Base-by-base conservation (phyloP, 2,329 filamentous ascomycete species). In the Fusarium napiforme region DNA sequence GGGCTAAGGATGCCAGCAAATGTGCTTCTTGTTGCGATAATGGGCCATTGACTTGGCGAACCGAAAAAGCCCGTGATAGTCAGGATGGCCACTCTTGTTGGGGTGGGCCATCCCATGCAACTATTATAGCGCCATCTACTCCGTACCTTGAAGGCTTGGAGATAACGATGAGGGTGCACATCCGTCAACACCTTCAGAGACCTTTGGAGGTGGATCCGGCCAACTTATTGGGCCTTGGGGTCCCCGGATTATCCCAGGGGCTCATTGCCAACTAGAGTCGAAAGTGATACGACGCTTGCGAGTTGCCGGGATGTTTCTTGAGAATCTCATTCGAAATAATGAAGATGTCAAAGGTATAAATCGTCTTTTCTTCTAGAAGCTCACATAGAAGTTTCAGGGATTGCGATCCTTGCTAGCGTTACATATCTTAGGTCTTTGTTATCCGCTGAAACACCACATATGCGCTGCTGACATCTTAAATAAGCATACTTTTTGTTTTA, bases 361-460 rank as follows among this genome's bases (percentile, higher is more conserved):
- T 64, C 39, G 37, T 40, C 23, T 62, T 50, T 60, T 52, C 50
- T 74, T 64, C 60, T 37, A 69, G 67, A 73, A 69, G 49, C n/a
- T 34, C 30, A 32, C 46, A 57, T 77, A 47, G 57, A 53, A 72
- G 43, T 36, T 49, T 42, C 37, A 63, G 46, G 66, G 69, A 75
- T 62, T 23, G 57, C 18, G 21, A 77, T 65, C 76, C 76, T 52
- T 78, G 67, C 76, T 78, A 78, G 67, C 61, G 73, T 30, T 42
- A 11, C 32, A 36, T 36, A 9, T 55, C 37, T 66, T 49, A 62
- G 50, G 49, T 46, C 49, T 59, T 60, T 67, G 56, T 66, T 58
- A 68, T 43, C n/a, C 62, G 11, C 37, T 37, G 34, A 34, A 42
- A 28, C 23, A 53, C 34, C 14, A 28, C 26, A 23, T 34, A 19